A percentile compares a stretch with the other conserved stretches of the same genome.
These are phyloP conservation scores for Arthroderma sp. DNA, from an alignment of 2,329 filamentous ascomycete species.

Conservation along the genomic window DNA sequence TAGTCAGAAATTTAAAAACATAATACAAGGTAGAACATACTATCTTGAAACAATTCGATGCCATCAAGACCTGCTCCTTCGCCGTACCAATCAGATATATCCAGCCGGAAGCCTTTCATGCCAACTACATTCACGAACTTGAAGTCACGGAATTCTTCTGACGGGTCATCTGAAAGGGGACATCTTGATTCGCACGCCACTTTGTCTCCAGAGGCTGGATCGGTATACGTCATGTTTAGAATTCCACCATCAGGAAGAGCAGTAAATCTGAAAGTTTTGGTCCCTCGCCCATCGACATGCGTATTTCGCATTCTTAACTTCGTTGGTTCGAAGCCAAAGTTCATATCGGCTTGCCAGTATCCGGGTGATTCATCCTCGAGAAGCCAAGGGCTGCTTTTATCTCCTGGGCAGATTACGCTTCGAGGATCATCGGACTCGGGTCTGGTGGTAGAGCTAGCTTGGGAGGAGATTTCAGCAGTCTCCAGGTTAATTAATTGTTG, in stretches of 20 bases:
- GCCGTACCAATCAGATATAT: constrained; percentile 81
- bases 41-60: constrained; percentile 72
- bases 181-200: constrained; percentile 68
- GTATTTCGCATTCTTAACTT: constrained; percentile 85
- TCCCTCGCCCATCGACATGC: constrained; percentile 67
- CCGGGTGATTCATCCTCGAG: constrained; percentile 62
- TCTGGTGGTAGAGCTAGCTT: constrained; percentile 44
- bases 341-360: constrained; percentile 71
- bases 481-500: constrained; percentile 74
- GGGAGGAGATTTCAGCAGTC: constrained; percentile 58
- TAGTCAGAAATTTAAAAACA: constrained; percentile 6
- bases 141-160: constrained; percentile 69
- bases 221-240: constrained; percentile 85
- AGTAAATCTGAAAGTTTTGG: constrained; percentile 75
- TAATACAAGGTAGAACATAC: constrained; percentile 22
- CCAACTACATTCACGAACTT: constrained; percentile 75
- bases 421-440: constrained; percentile 59
- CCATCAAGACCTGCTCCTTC: constrained; percentile 70
- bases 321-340: constrained; percentile 73
- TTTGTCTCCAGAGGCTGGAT: constrained; percentile 55
- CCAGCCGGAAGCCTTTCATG: constrained; percentile 75
- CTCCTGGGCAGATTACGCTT: constrained; percentile 73
- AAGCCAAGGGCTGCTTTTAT: constrained; percentile 68
- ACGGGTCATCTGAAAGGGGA: constrained; percentile 60
- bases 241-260: constrained; percentile 80